Base-by-base conservation (phyloP, 2,329 filamentous ascomycete species). In the Paecilomyces sp. region DNA sequence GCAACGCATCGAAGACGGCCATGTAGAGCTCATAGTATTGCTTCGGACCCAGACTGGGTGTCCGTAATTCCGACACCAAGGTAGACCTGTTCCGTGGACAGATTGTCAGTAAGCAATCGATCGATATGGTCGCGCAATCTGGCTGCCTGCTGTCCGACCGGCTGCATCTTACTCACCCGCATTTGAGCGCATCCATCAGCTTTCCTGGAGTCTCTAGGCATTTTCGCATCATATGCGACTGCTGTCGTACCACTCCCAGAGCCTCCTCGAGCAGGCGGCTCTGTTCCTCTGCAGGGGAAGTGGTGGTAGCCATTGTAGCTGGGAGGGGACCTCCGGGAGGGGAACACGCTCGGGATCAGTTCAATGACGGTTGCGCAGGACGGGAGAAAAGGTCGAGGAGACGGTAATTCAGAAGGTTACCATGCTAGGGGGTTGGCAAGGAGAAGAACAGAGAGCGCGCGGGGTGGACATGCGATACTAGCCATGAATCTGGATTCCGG, bases 21-120 rank as follows among this genome's bases (percentile, higher is more conserved):
- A 99, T 99, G 80, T 99, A 99, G 60, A 99, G 85, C 81, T 99
- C 95, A 77, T 99, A 99, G 81, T 99, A 99, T 77, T 99, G 94
- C 77, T 99, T 99, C 34, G 94, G 94, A n/a, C 94, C 92, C 57
- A 99, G 85, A 70, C 91, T 97, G 75, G 92, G 96, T 3, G 94
- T 99, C 68, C 94, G 91, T 69, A 99, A 85, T 77, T 99, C 94
- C n/a, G 94, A 97, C 62, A 99, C 93, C 64, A 99, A 85, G 22
- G 94, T 99, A 51, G 94, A 99, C 79, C 94, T 97, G 72, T 57
- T 58, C 55, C 18, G 41, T 56, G 58, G 51, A 54, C 50, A 60
- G 61, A 63, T 63, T 64, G 61, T 62, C 63, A 65, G 64, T 62
- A 65, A 60, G 50, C 18, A 47, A 41, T 50, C 31, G 25, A n/a